phyloP scores from a whole-genome alignment of 768 basidiomycete species.

The Mycena chlorophos region DNA sequence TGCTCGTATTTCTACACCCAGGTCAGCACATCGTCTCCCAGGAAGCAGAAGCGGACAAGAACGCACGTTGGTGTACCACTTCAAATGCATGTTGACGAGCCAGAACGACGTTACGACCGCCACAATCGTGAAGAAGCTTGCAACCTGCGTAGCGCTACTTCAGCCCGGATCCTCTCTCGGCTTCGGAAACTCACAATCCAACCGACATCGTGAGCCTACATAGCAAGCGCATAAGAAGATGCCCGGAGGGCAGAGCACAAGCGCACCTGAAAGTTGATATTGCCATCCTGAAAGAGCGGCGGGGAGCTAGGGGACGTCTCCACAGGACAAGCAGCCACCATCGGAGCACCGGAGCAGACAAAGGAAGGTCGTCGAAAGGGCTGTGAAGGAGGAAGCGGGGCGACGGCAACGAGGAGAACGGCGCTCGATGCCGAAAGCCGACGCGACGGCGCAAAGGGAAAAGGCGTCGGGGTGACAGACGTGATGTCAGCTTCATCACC shows the following conservation, averaged over 20 bases:
- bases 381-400: too few species aligned
- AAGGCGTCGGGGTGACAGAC: too few species aligned
- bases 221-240: not conserved
- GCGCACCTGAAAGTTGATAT: slow-evolving; percentile 58
- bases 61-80: slow-evolving; percentile 70
- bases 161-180: not conserved
- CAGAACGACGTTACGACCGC: slow-evolving; percentile 63
- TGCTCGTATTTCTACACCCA: slow-evolving; percentile 67
- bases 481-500: too few species aligned
- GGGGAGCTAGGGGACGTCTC: slow-evolving; percentile 47
- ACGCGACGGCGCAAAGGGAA: too few species aligned
- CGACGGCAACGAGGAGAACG: too few species aligned
- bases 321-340: slow-evolving; percentile 35
- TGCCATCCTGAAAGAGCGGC: slow-evolving; percentile 62
- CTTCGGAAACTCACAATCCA: slow-evolving; percentile 1
- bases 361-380: not conserved
- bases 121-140: slow-evolving; percentile 57
- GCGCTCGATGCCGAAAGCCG: too few species aligned
- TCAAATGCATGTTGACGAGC: slow-evolving; percentile 73
- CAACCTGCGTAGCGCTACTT: slow-evolving; percentile 26
- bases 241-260: not conserved
- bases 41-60: not conserved
- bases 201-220: slow-evolving; percentile 59
- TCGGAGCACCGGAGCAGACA: not conserved
- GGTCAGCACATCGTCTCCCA: not conserved